phyloP scores from a whole-genome alignment of 768 basidiomycete species.

The Macrolepiota dolichaula region DNA sequence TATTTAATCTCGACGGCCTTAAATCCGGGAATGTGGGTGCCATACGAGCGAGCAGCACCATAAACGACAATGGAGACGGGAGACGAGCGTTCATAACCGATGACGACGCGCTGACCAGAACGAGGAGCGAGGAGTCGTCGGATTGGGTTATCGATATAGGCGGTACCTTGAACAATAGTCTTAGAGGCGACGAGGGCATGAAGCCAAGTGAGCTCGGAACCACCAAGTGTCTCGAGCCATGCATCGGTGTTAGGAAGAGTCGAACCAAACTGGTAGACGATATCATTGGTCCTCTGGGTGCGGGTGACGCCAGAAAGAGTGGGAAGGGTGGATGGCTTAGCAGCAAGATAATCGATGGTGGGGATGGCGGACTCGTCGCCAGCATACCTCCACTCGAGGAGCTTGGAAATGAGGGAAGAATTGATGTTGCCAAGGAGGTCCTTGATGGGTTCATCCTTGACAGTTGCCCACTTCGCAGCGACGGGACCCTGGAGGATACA shows the following conservation, averaged over 20 bases:
- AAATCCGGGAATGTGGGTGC: conserved; percentile 68
- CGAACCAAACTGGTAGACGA: conserved; percentile 49
- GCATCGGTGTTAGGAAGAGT: conserved; percentile 54
- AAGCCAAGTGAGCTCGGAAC: conserved; percentile 81
- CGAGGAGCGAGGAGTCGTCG: conserved; percentile 85
- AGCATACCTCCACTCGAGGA: conserved; percentile 74
- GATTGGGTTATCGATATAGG: conserved; percentile 87
- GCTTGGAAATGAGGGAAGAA: conserved; percentile 66
- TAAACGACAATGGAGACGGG: conserved; percentile 64
- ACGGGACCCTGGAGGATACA: conserved; percentile 98
- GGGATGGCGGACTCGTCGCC: conserved; percentile 78
- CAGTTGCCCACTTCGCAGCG: conserved; percentile 80
- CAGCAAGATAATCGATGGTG: conserved; percentile 76
- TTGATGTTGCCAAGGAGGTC: conserved; percentile 90
- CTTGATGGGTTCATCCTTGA: conserved; percentile 93
- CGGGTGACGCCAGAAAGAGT: conserved; percentile 38
- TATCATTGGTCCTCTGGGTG: conserved; percentile 37
- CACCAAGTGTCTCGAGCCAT: conserved; percentile 87
- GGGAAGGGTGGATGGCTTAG: conserved; percentile 32
- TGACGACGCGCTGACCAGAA: conserved; percentile 69
- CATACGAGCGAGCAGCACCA: conserved; percentile 80
- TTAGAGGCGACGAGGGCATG: conserved; percentile 78
- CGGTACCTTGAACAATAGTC: conserved; percentile 82
- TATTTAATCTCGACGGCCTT: conserved; percentile 80
- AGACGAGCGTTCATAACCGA: conserved; percentile 41